Evolutionary conservation across 2,329 filamentous ascomycete species (phyloP).

Genomic region (Aspergillus clavatus): DNA sequence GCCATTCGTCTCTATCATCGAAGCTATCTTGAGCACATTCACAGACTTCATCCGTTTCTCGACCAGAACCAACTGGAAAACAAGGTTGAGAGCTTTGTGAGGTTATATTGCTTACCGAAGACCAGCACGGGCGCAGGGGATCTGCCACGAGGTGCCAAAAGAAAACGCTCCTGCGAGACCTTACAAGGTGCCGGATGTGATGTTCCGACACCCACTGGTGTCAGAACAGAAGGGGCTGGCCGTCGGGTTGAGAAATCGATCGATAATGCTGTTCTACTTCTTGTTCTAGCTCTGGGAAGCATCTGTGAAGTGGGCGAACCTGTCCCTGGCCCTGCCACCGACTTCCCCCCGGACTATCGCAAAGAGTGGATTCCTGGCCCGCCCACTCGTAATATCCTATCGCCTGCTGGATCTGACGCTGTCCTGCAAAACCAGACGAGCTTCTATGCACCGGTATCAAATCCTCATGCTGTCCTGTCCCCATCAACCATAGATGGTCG

Average conservation of each 20-base stretch:
- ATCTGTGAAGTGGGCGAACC: constrained; percentile 58
- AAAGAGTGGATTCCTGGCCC: constrained; percentile 26
- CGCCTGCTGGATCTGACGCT: constrained; percentile 25
- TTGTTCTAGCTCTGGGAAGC: constrained; percentile 80
- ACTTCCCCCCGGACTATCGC: constrained; percentile 23
- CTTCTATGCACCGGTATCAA: constrained; percentile 15
- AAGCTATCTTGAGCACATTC: constrained; percentile 57
- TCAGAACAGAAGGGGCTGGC: constrained; percentile 8
- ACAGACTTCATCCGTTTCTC: constrained; percentile 61
- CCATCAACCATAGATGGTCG: constrained; percentile 14
- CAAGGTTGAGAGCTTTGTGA: constrained; percentile 51
- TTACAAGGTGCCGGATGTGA: constrained; percentile 23
- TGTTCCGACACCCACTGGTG: constrained; percentile 17
- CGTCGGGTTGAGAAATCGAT: constrained; percentile 55
- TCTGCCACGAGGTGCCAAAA: constrained; percentile 29
- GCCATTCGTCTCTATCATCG: constrained; percentile 49
- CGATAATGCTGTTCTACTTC: constrained; percentile 73
- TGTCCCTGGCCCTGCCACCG: constrained; percentile 53
- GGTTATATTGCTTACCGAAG: constrained; percentile 40
- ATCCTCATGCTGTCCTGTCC: constrained; percentile 15
- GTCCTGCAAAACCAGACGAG: constrained; percentile 17
- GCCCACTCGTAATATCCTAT: constrained; percentile 20
- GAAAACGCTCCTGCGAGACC: constrained; percentile 36
- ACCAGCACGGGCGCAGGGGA: constrained; percentile 18
- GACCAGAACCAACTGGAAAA: constrained; percentile 49